Conservation (phyloP, 768 basidiomycete genomes). For the Podaxis pistillaris region DNA sequence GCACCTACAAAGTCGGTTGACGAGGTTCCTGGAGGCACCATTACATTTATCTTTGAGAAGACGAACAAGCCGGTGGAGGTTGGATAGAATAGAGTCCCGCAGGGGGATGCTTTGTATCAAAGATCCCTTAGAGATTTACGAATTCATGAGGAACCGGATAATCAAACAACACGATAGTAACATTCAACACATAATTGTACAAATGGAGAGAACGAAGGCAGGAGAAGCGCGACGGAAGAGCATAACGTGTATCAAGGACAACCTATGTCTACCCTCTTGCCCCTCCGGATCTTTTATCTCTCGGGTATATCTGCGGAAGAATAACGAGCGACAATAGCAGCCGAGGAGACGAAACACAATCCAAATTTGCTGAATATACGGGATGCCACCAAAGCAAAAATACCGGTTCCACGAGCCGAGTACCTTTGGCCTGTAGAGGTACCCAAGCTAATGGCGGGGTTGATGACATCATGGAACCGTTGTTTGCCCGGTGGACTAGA, state of each 20-base stretch:
- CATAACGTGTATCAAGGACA: neutral
- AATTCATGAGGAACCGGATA: neutral
- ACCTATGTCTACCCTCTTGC: neutral
- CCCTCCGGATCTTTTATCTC: neutral
- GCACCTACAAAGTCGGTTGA: slow-evolving; percentile 30
- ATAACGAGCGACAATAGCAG: neutral
- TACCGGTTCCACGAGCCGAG: neutral
- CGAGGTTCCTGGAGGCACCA: slow-evolving; percentile 60
- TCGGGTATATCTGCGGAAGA: neutral
- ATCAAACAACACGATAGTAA: neutral
- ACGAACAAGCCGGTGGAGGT: slow-evolving; percentile 13
- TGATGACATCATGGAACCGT: neutral
- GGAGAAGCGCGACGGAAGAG: slow-evolving; percentile 11
- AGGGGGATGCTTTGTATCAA: neutral
- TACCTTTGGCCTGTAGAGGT: neutral
- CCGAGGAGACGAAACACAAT: neutral
- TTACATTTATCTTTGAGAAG: slow-evolving; percentile 78
- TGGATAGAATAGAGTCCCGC: neutral
- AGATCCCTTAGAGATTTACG: no score
- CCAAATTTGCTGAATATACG: neutral
- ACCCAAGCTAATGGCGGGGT: neutral
- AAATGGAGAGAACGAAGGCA: neutral
- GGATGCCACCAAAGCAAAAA: neutral
- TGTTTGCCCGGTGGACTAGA: neutral
- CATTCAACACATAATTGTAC: neutral